A percentile compares a stretch with the other conserved stretches of the same genome.
phyloP scores from a whole-genome alignment of 768 basidiomycete species.

The Phlegmacium glaucopus region DNA sequence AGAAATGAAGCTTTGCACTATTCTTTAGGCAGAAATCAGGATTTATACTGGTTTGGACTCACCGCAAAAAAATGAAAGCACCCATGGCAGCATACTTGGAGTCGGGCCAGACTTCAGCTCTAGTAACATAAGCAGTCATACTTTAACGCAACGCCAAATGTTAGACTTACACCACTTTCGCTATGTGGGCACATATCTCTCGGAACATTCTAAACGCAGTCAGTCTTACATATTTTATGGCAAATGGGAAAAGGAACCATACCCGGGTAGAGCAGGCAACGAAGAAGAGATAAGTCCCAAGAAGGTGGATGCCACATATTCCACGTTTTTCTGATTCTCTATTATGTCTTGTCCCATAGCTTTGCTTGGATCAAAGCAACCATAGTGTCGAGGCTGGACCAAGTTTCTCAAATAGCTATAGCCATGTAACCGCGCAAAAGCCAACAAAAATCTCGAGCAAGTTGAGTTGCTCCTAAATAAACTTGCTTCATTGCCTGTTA shows the following conservation, averaged over 20 bases:
- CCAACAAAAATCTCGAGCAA: conserved; percentile 81
- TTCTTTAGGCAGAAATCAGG: not conserved
- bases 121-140: conserved; percentile 13
- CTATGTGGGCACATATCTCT: conserved; percentile 83
- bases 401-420: conserved; percentile 87
- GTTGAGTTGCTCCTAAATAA: conserved; percentile 88
- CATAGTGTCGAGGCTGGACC: conserved; percentile 72
- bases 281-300: conserved; percentile 73
- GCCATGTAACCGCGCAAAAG: conserved; percentile 86
- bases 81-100: conserved; percentile 81
- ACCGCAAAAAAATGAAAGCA: conserved; percentile 90
- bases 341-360: conserved; percentile 54
- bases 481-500: conserved; percentile 68
- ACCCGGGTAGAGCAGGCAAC: conserved; percentile 70
- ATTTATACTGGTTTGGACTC: not conserved
- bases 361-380: conserved; percentile 65
- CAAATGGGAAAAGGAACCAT: conserved; percentile 26
- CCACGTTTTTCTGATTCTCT: conserved; percentile 69
- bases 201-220: conserved; percentile 59
- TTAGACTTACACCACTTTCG: conserved; percentile 63
- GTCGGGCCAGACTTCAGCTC: conserved; percentile 71
- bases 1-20: conserved; percentile 71
- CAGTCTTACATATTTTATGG: not conserved
- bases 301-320: conserved; percentile 72
- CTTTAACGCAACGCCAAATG: not conserved